Percentiles rank a stretch among this genome's conserved stretches.
These are phyloP conservation scores for Bryoerythrophyllum caledonicum DNA, from an alignment of 225 moss, liverwort and hornwort genomes.

Conservation along the genomic window DNA sequence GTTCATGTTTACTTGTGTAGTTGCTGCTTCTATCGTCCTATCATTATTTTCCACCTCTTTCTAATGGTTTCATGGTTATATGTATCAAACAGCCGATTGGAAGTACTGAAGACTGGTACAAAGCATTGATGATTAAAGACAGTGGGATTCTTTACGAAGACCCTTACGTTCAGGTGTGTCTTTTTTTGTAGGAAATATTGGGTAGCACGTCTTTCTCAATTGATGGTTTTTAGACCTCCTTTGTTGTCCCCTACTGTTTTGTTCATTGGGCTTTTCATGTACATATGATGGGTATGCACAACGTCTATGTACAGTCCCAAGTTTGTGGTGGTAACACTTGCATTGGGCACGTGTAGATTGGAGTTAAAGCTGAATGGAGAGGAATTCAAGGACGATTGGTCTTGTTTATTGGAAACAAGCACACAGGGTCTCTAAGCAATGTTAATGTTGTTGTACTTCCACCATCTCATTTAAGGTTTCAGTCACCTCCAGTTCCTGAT, in stretches of 20 bases:
- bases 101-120: constrained; percentile 85
- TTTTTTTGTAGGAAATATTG: background rate
- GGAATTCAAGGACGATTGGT: constrained; percentile 82
- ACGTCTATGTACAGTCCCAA: background rate
- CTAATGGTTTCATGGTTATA: constrained; percentile 2
- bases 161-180: constrained; percentile 69
- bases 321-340: constrained; percentile 18
- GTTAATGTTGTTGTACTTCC: constrained; percentile 67
- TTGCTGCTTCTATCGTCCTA: constrained; percentile 4
- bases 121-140: constrained; percentile 69
- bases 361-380: constrained; percentile 91
- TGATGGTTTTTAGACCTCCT: background rate
- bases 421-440: constrained; percentile 59
- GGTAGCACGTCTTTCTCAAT: constrained; percentile 4
- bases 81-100: constrained; percentile 68
- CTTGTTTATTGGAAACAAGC: constrained; percentile 93
- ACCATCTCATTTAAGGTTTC: constrained; percentile 77
- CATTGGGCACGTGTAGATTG: constrained; percentile 62
- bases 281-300: background rate
- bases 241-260: background rate
- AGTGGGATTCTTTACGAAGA: constrained; percentile 95
- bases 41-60: background rate
- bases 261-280: background rate
- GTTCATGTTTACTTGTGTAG: background rate
- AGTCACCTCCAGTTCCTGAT: constrained; percentile 76